phyloP scores from a whole-genome alignment of 2,329 filamentous ascomycete genomes.

The Coleophoma eucalyptorum region DNA sequence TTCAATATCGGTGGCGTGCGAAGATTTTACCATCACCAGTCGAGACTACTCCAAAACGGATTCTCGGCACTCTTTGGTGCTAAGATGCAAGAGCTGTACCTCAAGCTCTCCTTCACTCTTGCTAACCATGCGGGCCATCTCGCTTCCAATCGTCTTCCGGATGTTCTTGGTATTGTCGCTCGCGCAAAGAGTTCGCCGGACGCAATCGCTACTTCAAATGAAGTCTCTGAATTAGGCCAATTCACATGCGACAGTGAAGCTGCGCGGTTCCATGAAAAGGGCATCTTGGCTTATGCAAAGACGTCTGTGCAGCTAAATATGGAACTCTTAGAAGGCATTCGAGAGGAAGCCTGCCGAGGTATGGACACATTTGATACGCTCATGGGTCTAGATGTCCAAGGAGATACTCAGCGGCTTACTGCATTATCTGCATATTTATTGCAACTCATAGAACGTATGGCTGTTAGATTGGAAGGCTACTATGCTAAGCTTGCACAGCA shows the following conservation, averaged over 20 bases:
- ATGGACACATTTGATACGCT: slow-evolving; percentile 52
- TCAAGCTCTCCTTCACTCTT: slow-evolving; percentile 46
- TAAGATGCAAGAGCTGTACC: slow-evolving; percentile 48
- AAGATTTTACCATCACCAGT: slow-evolving; percentile 49
- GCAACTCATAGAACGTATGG: slow-evolving; percentile 49
- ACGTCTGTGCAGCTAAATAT: slow-evolving; percentile 47
- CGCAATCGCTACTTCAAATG: slow-evolving; percentile 40
- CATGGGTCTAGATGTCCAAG: slow-evolving; percentile 34
- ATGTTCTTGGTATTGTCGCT: slow-evolving; percentile 38
- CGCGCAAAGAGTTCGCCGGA: slow-evolving; percentile 41
- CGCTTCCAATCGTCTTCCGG: slow-evolving; percentile 34
- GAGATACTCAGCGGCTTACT: slow-evolving; percentile 33
- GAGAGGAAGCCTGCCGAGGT: slow-evolving; percentile 47
- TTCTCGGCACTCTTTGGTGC: slow-evolving; percentile 47
- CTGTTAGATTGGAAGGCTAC: slow-evolving; percentile 45
- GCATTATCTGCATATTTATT: slow-evolving; percentile 40
- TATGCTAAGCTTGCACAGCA: slow-evolving; percentile 45
- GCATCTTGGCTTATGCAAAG: slow-evolving; percentile 46
- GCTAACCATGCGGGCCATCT: slow-evolving; percentile 35
- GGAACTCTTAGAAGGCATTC: slow-evolving; percentile 47
- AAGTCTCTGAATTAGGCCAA: slow-evolving; percentile 45
- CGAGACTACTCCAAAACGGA: slow-evolving; percentile 44
- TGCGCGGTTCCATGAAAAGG: slow-evolving; percentile 46
- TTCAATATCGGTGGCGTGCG: slow-evolving; percentile 46
- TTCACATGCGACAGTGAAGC: slow-evolving; percentile 42